These are phyloP conservation scores for Malassezia sympodialis DNA, from an alignment of 1,284 basidiomycete species.

Conservation along the genomic window DNA sequence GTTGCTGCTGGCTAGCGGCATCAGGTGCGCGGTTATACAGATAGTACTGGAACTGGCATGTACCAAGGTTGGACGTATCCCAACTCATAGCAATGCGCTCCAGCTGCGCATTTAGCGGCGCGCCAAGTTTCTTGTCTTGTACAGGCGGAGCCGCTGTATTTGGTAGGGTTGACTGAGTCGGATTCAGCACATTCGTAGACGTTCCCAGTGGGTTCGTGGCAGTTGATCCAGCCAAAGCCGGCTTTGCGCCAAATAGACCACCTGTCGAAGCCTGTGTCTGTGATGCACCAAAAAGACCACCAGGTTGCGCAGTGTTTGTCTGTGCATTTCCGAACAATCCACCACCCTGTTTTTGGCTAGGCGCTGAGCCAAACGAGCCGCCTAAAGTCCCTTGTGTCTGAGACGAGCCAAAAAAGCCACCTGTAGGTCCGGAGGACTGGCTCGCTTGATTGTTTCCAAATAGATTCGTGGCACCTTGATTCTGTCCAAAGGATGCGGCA, in stretches of 20 bases:
- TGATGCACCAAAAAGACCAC: not conserved
- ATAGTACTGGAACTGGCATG: constrained; percentile 40
- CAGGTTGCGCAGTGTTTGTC: not conserved
- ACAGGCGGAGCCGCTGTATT: not conserved
- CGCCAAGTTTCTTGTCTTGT: constrained; percentile 34
- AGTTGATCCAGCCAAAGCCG: not conserved
- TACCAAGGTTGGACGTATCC: constrained; percentile 34
- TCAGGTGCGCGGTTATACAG: constrained; percentile 39
- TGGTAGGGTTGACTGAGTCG: not conserved
- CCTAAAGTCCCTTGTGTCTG: not conserved
- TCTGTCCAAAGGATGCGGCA: not conserved
- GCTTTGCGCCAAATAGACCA: not conserved
- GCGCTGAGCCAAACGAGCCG: not conserved
- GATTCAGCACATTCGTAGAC: not conserved
- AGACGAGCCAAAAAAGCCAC: constrained; percentile 6
- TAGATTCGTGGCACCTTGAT: not conserved
- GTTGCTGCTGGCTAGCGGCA: constrained; percentile 24
- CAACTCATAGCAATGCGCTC: constrained; percentile 39
- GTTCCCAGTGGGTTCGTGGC: constrained; percentile 1
- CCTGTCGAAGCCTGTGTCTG: not conserved
- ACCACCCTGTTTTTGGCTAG: not conserved
- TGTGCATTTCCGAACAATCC: constrained; percentile 1
- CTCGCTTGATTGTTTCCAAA: not conserved
- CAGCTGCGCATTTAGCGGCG: constrained; percentile 25
- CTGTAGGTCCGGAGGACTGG: not conserved